Base-by-base conservation (phyloP, 345 rosid species). In the Lumnitzera littorea region DNA sequence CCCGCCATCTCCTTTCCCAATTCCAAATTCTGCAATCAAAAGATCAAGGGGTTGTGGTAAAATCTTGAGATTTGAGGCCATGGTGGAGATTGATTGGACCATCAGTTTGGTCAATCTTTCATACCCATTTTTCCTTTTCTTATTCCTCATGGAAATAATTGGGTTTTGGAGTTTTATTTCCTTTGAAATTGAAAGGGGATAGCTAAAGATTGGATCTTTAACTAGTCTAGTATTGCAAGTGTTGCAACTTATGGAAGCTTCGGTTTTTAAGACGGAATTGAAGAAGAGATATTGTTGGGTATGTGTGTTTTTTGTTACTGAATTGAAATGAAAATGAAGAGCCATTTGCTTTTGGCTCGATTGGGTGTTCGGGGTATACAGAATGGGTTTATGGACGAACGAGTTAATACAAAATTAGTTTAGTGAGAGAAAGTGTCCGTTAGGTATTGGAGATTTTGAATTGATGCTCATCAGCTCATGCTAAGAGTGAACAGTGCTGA, bases 21-120 rank as follows among this genome's bases (percentile, higher is more conserved):
- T 77, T 27, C 68, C 76, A n/a, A 59, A 13, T 72, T 65, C 78
- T 14, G 49, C 70, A 1, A 75, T 29, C 23, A 78, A 36, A 48
- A 70, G 13, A 70, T 66, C 71, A 56, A 76, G 36, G 4, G 85
- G 91, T 24, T 63, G 80, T n/a, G 85, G 80, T 51, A 78, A 67
- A 36, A 72, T 61, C 62, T 65, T 76, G 72, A 72, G 70, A 58
- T 73, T 68, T 5, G 80, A 76, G 46, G 77, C 82, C 59, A 74
- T 10, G 58, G 69, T 24, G 53, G 74, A 65, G 12, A 71, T 20
- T 52, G 75, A 50, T 53, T 82, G 66, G 55, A 83, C 73, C 54
- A 74, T 53, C 46, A 69, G 20, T 56, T 47, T 67, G 5, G 13
- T 25, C 5, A 68, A 59, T 53, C 58, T 70, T 57, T 29, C 65